Percentiles rank a stretch among this genome's conserved stretches.
Conservation (phyloP, 331 rosid species). For the Quercus tomentella region DNA sequence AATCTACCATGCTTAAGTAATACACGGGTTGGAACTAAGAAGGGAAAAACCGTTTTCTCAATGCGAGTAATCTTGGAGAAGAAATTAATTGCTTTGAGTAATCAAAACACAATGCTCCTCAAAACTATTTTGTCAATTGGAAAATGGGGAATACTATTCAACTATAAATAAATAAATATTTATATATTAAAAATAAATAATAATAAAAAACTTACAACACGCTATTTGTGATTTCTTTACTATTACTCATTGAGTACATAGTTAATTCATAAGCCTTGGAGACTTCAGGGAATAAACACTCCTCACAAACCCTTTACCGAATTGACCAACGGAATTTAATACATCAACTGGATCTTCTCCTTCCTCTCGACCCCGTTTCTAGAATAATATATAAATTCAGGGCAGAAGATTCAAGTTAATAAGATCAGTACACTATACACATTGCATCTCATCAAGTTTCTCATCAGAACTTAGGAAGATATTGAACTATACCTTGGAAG, state of each 20-base stretch:
- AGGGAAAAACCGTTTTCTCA: no score
- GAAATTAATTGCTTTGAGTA: no score
- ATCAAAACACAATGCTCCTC: background rate
- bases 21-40: no score
- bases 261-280: constrained; percentile 36
- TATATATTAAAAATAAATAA: no score
- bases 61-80: no score
- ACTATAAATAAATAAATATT: background rate
- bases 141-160: background rate
- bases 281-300: constrained; percentile 65
- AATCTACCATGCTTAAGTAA: no score
- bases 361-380: constrained; percentile 81
- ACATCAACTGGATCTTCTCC: constrained; percentile 48
- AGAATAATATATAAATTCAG: background rate
- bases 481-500: constrained; percentile 59
- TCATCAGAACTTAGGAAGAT: background rate
- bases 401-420: constrained; percentile 1
- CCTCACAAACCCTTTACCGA: constrained; percentile 82
- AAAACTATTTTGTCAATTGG: background rate
- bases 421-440: background rate
- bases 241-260: background rate
- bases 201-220: background rate
- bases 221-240: background rate
- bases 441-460: constrained; percentile 3
- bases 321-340: constrained; percentile 63